Conservation (phyloP, 805 yeast species). For the Lipomyces sp. region DNA sequence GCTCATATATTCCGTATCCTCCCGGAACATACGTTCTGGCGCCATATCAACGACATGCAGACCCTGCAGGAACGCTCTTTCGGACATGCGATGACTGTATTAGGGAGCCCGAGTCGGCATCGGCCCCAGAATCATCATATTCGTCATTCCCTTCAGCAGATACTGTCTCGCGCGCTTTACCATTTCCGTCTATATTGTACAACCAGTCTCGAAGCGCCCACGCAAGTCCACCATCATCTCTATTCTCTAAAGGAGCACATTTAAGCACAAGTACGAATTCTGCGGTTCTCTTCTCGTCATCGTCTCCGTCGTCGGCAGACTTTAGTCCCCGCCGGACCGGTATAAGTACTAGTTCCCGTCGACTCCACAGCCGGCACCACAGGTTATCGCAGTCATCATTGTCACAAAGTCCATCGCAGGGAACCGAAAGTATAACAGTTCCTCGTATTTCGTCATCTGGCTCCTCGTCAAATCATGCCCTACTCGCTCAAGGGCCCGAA, state of each 20-base stretch:
- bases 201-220: constrained; percentile 14
- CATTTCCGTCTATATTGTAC: constrained; percentile 12
- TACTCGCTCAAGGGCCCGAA: constrained; percentile 1
- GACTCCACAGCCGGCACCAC: constrained; percentile 1
- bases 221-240: constrained; percentile 12
- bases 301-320: constrained; percentile 12
- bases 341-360: constrained; percentile 1
- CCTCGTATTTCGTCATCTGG: not conserved
- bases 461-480: constrained; percentile 4
- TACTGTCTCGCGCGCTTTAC: constrained; percentile 12
- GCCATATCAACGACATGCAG: constrained; percentile 55
- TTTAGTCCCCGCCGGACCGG: constrained; percentile 1
- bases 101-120: constrained; percentile 60
- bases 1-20: constrained; percentile 56
- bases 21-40: constrained; percentile 63
- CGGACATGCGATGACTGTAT: constrained; percentile 78
- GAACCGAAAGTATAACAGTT: not conserved
- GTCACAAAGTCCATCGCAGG: constrained; percentile 14
- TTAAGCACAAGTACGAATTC: constrained; percentile 33
- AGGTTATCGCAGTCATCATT: constrained; percentile 13
- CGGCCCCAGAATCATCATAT: constrained; percentile 52
- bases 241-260: constrained; percentile 31
- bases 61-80: constrained; percentile 60
- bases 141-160: constrained; percentile 22
- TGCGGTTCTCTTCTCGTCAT: constrained; percentile 35